Evolutionary conservation across 129 eudicot species (phyloP), one percentile per base, ranked within the genome.

Genomic region (Erigeron canadensis): DNA sequence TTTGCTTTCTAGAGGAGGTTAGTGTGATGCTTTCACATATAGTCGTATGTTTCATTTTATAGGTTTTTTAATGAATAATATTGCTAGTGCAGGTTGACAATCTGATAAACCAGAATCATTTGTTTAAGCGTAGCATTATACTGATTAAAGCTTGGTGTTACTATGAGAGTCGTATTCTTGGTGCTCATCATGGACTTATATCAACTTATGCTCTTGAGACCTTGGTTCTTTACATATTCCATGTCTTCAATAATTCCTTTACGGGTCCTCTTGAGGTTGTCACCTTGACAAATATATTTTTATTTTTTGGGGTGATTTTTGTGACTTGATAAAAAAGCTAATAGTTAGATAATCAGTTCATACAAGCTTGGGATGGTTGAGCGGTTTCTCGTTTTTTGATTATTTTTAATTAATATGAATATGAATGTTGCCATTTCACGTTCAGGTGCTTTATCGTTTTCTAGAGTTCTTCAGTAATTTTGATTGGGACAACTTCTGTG

Each of bases 71-170:
- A 19, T 46, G 56, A 58, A 48, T 57, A 57, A 21, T 22, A 16
- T 7, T 63, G 40, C 23, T 55, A 63, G 34, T 81, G 80, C 72
- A 95, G 99, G 94, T 95, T 80, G 99, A 95, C 69, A 79, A 87
- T 85, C 63, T 90, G 81, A 90, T 94, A 72, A 86, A 77, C 61
- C 97, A 87, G 79, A 80, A 94, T 77, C 99, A 94, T 79, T 76
- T 94, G 62, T 90, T 94, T 74, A 94, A 94, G 78, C 93, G 99
- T 23, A 94, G 99, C 82, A 80, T 94, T 75, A 94, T 94, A 82
- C 84, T 94, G 80, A 94, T 94, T 44, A 94, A 94, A 78, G 99
- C 99, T 0, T 94, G 99, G 99, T 94, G 99, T 77, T 94, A 94
- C 66, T 94, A 94, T 43, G 99, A 94, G 81, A 94, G 99, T 73